Conservation (phyloP, 2,329 filamentous ascomycete species). For the Dendrostoma leiphaemia region DNA sequence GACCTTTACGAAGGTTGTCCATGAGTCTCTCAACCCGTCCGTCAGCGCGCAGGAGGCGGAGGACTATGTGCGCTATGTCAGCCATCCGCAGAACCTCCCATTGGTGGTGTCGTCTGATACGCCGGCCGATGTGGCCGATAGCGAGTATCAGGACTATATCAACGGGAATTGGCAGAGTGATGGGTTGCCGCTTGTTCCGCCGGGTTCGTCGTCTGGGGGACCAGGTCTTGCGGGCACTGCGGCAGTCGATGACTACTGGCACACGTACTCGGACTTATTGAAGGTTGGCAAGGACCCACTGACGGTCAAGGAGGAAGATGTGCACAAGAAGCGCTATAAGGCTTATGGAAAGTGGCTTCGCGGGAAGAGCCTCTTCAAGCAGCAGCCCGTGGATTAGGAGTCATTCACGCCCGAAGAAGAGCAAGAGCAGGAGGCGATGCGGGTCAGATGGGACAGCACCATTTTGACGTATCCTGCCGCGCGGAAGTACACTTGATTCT, state of each 20-base stretch:
- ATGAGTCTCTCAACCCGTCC: slow-evolving; percentile 80
- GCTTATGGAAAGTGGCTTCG: slow-evolving; percentile 92
- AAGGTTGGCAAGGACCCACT: slow-evolving; percentile 77
- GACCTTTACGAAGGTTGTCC: slow-evolving; percentile 83
- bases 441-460: slow-evolving; percentile 4
- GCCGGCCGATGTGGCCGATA: slow-evolving; percentile 51
- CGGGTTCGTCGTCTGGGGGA: slow-evolving; percentile 50
- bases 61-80: slow-evolving; percentile 87
- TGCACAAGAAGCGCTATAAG: slow-evolving; percentile 91
- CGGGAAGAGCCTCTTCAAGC: slow-evolving; percentile 95
- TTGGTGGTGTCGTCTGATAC: slow-evolving; percentile 72
- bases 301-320: slow-evolving; percentile 83
- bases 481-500: not conserved
- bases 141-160: slow-evolving; percentile 79
- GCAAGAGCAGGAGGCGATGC: slow-evolving; percentile 1
- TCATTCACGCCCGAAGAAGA: slow-evolving; percentile 18
- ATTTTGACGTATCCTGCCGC: slow-evolving; percentile 12
- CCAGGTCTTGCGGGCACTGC: slow-evolving; percentile 34
- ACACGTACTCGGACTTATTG: slow-evolving; percentile 75
- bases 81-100: slow-evolving; percentile 84
- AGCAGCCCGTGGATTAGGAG: slow-evolving; percentile 63
- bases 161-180: slow-evolving; percentile 65
- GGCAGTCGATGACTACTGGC: slow-evolving; percentile 62
- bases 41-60: slow-evolving; percentile 74
- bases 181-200: slow-evolving; percentile 47